phyloP scores from a whole-genome alignment of 148 eudicot genomes.

The Chenopodium berlandieri region DNA sequence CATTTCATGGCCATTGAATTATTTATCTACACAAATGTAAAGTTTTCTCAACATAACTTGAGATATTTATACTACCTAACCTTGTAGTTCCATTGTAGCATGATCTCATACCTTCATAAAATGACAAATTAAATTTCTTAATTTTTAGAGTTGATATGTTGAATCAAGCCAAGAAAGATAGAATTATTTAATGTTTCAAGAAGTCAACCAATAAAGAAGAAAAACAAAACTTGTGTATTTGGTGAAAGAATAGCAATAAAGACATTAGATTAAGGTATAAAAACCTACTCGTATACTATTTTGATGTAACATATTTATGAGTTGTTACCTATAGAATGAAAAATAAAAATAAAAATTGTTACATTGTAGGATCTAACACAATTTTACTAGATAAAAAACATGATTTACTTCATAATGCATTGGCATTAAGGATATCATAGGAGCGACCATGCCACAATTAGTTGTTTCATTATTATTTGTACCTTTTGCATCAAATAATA shows the following conservation, averaged over 20 bases:
- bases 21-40: neutral
- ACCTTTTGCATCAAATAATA: too few species aligned
- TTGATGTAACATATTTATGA: too few species aligned
- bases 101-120: neutral
- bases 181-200: neutral
- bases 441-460: too few species aligned
- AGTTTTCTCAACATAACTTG: neutral
- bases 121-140: neutral
- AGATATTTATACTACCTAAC: neutral
- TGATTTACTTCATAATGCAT: too few species aligned
- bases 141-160: neutral
- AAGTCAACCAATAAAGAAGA: neutral
- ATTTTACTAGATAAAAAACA: too few species aligned
- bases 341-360: too few species aligned
- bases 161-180: neutral
- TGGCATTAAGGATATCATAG: too few species aligned
- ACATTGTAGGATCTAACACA: too few species aligned
- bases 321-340: too few species aligned
- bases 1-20: too few species aligned
- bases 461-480: too few species aligned
- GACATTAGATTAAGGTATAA: neutral
- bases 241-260: neutral
- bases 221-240: neutral
- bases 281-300: too few species aligned
- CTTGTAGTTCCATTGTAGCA: neutral